These are phyloP conservation scores for Periconia macrospinosa DNA, from an alignment of 2,329 filamentous ascomycete genomes.

Conservation along the genomic window DNA sequence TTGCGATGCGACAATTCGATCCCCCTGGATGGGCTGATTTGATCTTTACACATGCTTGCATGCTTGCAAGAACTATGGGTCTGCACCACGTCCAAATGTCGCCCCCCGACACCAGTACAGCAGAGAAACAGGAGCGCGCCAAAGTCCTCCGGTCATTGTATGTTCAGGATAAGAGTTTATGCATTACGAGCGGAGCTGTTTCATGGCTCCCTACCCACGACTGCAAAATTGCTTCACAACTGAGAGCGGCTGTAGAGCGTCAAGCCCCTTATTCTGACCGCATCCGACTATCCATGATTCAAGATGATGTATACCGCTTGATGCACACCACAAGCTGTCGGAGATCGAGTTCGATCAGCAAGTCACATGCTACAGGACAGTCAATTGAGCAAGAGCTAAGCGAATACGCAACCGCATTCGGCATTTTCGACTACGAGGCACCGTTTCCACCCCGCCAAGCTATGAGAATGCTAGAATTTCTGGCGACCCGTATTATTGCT, in stretches of 20 bases:
- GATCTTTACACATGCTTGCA: conserved; percentile 1
- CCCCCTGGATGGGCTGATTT: conserved; percentile 2
- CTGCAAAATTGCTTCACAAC: conserved; percentile 1
- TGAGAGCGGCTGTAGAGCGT: not conserved
- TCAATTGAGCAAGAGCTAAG: not conserved
- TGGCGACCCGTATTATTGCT: conserved; percentile 2
- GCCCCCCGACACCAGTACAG: not conserved
- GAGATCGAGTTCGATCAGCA: not conserved
- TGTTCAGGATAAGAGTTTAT: conserved; percentile 2
- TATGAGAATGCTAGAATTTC: conserved; percentile 1
- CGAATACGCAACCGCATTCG: not conserved
- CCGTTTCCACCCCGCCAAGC: not conserved
- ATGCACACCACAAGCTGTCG: not conserved
- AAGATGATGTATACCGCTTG: conserved; percentile 1
- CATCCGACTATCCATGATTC: conserved; percentile 1
- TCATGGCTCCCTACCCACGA: conserved; percentile 3
- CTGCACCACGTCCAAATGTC: conserved; percentile 1
- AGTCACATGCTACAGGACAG: not conserved
- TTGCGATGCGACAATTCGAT: conserved; percentile 2
- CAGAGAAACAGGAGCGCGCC: not conserved
- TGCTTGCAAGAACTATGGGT: conserved; percentile 4
- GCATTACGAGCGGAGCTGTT: not conserved
- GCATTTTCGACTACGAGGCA: not conserved
- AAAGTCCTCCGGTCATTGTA: conserved; percentile 2
- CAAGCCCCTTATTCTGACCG: not conserved